Percentiles rank a stretch among this genome's conserved stretches.
Conservation (phyloP, 2,329 filamentous ascomycete species). For the Alternaria angustiovoidea region DNA sequence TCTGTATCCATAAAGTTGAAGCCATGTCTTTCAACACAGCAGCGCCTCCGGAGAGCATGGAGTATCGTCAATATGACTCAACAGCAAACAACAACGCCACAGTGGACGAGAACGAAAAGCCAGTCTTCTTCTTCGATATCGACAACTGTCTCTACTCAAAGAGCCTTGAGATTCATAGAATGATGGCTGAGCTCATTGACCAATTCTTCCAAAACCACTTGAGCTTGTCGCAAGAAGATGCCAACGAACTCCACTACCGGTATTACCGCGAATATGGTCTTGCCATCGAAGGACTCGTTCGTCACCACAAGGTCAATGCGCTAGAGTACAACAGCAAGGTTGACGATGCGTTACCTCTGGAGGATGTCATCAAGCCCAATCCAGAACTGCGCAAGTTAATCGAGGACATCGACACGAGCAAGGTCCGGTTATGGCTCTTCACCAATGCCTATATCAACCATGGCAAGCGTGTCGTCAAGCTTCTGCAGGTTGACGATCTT, state of each 20-base stretch:
- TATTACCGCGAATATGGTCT: constrained; percentile 97
- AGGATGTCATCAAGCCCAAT: constrained; percentile 82
- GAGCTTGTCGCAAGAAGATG: constrained; percentile 76
- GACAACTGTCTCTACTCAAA: constrained; percentile 97
- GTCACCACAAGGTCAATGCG: constrained; percentile 93
- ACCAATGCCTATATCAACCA: constrained; percentile 97
- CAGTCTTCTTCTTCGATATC: constrained; percentile 85
- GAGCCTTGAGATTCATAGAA: constrained; percentile 83
- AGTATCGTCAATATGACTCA: constrained; percentile 15
- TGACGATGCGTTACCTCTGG: constrained; percentile 90
- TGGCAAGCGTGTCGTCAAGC: constrained; percentile 78
- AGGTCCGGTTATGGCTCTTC: constrained; percentile 91
- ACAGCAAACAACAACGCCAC: constrained; percentile 18
- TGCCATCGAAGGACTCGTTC: constrained; percentile 93
- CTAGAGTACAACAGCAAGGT: constrained; percentile 94
- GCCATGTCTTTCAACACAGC: constrained; percentile 15
- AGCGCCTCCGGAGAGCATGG: constrained; percentile 13
- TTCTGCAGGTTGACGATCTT: constrained; percentile 83
- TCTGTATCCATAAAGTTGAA: background rate
- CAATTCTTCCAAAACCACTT: constrained; percentile 74
- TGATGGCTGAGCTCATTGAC: constrained; percentile 86
- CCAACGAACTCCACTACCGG: constrained; percentile 83
- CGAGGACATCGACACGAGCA: constrained; percentile 80
- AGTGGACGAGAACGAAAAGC: constrained; percentile 50
- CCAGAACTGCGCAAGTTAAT: constrained; percentile 77